A percentile compares a stretch with the other conserved stretches of the same genome.
Evolutionary conservation across 768 basidiomycete species (phyloP).

Genomic region (Gelatoporia subvermispora): DNA sequence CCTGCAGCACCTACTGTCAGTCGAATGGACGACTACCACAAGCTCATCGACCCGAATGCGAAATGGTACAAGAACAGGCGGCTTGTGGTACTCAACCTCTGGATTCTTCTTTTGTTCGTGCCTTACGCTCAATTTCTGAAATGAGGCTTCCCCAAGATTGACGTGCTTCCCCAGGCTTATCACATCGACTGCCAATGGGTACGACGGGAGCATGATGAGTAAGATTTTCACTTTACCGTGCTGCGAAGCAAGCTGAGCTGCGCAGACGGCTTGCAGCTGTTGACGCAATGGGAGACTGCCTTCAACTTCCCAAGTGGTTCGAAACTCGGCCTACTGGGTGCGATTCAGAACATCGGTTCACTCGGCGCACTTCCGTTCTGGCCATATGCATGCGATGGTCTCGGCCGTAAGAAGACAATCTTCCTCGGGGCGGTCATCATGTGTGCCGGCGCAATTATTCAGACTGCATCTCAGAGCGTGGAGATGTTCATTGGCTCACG

Average conservation of each 20-base stretch:
- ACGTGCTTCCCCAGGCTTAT: constrained; percentile 22
- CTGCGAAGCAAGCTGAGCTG: background rate
- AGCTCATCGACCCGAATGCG: constrained; percentile 4
- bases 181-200: constrained; percentile 34
- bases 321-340: constrained; percentile 32
- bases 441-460: constrained; percentile 33
- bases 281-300: constrained; percentile 32
- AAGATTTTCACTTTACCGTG: background rate
- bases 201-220: constrained; percentile 39
- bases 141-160: background rate
- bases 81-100: constrained; percentile 22
- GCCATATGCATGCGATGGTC: constrained; percentile 36
- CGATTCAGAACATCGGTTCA: constrained; percentile 37
- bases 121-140: background rate
- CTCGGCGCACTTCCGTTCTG: constrained; percentile 34
- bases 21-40: background rate
- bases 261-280: constrained; percentile 32
- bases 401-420: constrained; percentile 35
- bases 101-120: constrained; percentile 25
- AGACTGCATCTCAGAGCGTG: constrained; percentile 34
- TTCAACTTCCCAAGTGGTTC: constrained; percentile 26
- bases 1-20: background rate
- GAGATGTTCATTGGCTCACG: constrained; percentile 42
- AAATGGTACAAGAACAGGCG: constrained; percentile 8
- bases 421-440: constrained; percentile 35